A percentile compares a stretch with the other conserved stretches of the same genome.
These are phyloP conservation scores for Exophiala sideris DNA, from an alignment of 2,329 filamentous ascomycete genomes.

Conservation along the genomic window DNA sequence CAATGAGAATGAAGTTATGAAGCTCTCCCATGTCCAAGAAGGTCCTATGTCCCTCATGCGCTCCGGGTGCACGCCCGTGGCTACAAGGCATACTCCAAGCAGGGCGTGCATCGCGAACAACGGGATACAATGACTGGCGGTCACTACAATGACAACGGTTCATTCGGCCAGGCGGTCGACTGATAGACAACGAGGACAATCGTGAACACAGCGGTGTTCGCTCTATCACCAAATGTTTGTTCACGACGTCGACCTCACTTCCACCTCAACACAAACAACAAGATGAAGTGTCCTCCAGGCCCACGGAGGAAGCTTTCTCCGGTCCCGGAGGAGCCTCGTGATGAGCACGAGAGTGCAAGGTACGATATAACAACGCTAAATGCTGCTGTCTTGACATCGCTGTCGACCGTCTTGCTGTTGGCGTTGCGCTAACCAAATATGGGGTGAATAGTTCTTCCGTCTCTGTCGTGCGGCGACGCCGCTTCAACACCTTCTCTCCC, in stretches of 20 bases:
- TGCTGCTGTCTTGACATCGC: not conserved
- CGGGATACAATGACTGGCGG: no score
- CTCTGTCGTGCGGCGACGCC: not conserved
- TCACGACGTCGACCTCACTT: not conserved
- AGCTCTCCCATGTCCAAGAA: no score
- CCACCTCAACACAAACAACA: no score
- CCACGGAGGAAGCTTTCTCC: not conserved
- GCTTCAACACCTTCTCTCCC: not conserved
- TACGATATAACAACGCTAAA: not conserved
- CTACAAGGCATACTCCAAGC: no score
- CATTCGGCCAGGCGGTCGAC: no score
- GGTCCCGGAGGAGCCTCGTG: slow-evolving; percentile 1
- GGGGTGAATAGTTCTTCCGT: slow-evolving; percentile 4
- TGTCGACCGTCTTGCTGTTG: slow-evolving; percentile 4
- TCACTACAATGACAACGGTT: no score
- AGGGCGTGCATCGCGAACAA: no score
- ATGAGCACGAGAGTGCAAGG: not conserved
- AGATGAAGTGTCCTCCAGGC: no score
- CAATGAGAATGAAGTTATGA: not conserved
- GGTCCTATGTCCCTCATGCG: no score
- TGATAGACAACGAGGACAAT: no score
- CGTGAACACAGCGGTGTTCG: no score
- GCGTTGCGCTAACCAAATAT: not conserved
- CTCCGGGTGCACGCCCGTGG: no score
- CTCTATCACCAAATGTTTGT: not conserved